These are phyloP conservation scores for Marasmius oreades DNA, from an alignment of 1,284 basidiomycete species.

Conservation along the genomic window DNA sequence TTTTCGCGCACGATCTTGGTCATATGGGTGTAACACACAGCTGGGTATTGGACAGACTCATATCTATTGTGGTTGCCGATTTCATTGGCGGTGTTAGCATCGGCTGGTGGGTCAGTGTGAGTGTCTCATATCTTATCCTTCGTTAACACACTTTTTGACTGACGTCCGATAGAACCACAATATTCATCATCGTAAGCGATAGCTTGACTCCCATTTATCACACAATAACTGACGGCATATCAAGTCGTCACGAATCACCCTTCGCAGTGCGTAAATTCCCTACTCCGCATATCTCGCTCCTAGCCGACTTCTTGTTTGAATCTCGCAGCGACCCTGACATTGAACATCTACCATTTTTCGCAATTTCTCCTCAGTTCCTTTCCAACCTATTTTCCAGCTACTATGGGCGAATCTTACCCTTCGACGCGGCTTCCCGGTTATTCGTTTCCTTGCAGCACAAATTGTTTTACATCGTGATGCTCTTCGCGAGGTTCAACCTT, in stretches of 20 bases:
- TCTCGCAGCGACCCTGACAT: slow-evolving; percentile 87
- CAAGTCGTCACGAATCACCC: slow-evolving; percentile 95
- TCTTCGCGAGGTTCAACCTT: slow-evolving; percentile 93
- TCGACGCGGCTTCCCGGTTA: slow-evolving; percentile 67
- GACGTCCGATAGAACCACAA: slow-evolving; percentile 76
- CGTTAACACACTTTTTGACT: slow-evolving; percentile 9
- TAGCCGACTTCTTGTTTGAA: slow-evolving; percentile 4
- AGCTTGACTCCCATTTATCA: slow-evolving; percentile 8
- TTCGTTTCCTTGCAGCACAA: slow-evolving; percentile 85
- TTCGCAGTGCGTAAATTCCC: slow-evolving; percentile 67
- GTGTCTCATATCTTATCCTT: slow-evolving; percentile 40
- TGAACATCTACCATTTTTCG: slow-evolving; percentile 96
- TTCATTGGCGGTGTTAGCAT: slow-evolving; percentile 91
- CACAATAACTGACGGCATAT: slow-evolving; percentile 15
- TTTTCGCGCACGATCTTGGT: slow-evolving; percentile 92
- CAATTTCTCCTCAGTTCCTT: slow-evolving; percentile 88
- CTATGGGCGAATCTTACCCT: slow-evolving; percentile 85
- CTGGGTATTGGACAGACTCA: slow-evolving; percentile 78
- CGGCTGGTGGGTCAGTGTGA: slow-evolving; percentile 96
- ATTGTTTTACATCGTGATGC: slow-evolving; percentile 91
- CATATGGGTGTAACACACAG: slow-evolving; percentile 92
- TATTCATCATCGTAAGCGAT: slow-evolving; percentile 80
- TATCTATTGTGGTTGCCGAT: slow-evolving; percentile 82
- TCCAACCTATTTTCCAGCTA: slow-evolving; percentile 89
- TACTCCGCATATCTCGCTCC: background rate